Base-by-base conservation (phyloP, 192 early-diverging fungal genomes). In the Jimgerdemannia flammicorona region DNA sequence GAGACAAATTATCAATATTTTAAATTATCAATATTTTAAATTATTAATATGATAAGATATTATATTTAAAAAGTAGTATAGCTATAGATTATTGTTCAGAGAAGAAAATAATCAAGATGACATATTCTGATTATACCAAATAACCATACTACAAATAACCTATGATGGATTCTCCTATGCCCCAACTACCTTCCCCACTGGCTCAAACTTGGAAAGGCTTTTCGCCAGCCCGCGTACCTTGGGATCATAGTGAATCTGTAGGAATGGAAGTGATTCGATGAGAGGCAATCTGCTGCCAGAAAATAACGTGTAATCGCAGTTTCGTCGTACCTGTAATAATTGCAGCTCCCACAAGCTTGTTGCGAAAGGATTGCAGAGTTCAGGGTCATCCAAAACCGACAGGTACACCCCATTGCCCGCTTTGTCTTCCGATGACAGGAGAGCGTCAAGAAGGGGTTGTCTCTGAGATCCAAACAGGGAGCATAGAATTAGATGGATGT, bases 321-420 rank as follows among this genome's bases (percentile, higher is more conserved):
- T n/a, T 44, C 9, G 44, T 75, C 69, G 78, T 87, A 93, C 91
- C 86, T 88, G 87, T 70, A 95, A 90, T 73, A 93, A 86, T 71
- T 87, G 86, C 68, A 96, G 80, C 80, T 99, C 97, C 85, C 92
- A 99, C 66, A 97, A 74, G 79, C 90, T 94, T 3, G 97, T 91
- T 3, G 95, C 94, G 81, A 97, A 96, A 3, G 97, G 95, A 78
- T 99, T 99, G 78, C 94, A 96, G 75, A 98, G 86, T 72, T 99
- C 96, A 0, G 96, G 94, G 74, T 99, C 96, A 76, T 97, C 92
- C 72, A 98, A 78, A 11, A 91, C 81, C 43, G 89, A 87, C 41
- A 89, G 70, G 76, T 97, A 98, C 49, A 95, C 82, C 70, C 96
- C 97, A 70, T 91, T 94, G 3, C 80, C 78, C 44, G 85, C 79